phyloP scores from a whole-genome alignment of 2,329 filamentous ascomycete genomes.

The Microdochium bolleyi region DNA sequence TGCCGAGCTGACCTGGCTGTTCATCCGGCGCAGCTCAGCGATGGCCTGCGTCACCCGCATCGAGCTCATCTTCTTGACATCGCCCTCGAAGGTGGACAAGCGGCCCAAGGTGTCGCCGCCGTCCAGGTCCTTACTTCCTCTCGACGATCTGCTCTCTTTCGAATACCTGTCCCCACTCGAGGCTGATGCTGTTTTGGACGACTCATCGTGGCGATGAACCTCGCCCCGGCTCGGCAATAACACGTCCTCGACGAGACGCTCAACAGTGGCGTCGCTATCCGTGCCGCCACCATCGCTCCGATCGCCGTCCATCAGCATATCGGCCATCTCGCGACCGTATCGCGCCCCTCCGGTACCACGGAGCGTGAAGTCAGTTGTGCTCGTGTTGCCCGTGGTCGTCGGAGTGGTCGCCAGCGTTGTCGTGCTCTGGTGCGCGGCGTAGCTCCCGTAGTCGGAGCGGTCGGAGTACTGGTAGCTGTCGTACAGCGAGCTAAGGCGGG shows the following conservation, averaged over 20 bases:
- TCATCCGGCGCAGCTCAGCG: constrained; percentile 48
- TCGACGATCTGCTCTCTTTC: not conserved
- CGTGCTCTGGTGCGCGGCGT: constrained; percentile 2
- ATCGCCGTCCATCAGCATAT: not conserved
- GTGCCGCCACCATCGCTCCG: not conserved
- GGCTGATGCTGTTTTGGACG: not conserved
- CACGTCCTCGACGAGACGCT: not conserved
- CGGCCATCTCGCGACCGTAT: constrained; percentile 1
- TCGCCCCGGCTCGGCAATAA: not conserved
- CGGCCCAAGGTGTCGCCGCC: not conserved
- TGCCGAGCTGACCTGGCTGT: constrained; percentile 39
- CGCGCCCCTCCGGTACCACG: not conserved
- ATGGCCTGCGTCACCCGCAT: constrained; percentile 32
- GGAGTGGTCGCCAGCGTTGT: constrained; percentile 2
- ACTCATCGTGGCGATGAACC: not conserved
- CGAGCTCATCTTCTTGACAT: not conserved
- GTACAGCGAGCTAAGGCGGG: constrained; percentile 19
- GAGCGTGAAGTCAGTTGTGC: not conserved
- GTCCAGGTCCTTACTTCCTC: not conserved
- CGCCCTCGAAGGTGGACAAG: not conserved
- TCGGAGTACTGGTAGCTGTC: constrained; percentile 15
- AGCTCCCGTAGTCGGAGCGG: not conserved
- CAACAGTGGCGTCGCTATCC: not conserved
- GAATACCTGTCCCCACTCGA: not conserved
- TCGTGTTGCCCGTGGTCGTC: not conserved